Conservation (phyloP, 768 basidiomycete genomes). For the Rhizopogon salebrosus region DNA sequence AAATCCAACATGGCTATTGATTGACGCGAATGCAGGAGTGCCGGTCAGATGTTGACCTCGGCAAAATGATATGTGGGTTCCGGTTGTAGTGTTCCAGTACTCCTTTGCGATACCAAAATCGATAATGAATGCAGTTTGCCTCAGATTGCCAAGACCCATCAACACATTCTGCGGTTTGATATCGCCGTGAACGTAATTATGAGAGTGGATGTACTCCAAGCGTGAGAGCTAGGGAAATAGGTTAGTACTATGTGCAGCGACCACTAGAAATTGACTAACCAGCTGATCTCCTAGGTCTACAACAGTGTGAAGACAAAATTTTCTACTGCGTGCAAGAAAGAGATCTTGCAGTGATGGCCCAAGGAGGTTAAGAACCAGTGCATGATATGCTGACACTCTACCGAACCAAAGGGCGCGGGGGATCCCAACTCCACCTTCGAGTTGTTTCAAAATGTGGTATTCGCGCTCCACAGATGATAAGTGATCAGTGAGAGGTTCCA, state of each 20-base stretch:
- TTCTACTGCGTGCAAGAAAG: not conserved
- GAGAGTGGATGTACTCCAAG: not conserved
- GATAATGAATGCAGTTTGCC: not conserved
- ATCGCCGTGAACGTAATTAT: not conserved
- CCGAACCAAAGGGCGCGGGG: not conserved
- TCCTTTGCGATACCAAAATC: not conserved
- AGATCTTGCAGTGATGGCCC: not conserved
- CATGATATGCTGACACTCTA: not conserved
- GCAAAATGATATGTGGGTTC: not conserved
- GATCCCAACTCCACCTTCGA: constrained; percentile 3
- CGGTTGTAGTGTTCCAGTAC: not conserved
- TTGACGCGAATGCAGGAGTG: not conserved
- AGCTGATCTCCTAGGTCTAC: not conserved
- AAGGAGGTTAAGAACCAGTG: not conserved
- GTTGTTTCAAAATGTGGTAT: not conserved
- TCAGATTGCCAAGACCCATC: too few species aligned
- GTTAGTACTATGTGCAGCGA: too few species aligned
- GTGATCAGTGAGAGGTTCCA: not conserved
- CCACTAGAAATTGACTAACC: not conserved
- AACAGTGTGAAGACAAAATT: not conserved
- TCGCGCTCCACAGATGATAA: not conserved
- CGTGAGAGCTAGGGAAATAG: not conserved
- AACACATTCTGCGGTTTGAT: too few species aligned
- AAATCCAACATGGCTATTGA: constrained; percentile 1
- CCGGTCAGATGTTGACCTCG: too few species aligned